Conservation (phyloP, 257 asterid species). For the Phtheirospermum japonicum region DNA sequence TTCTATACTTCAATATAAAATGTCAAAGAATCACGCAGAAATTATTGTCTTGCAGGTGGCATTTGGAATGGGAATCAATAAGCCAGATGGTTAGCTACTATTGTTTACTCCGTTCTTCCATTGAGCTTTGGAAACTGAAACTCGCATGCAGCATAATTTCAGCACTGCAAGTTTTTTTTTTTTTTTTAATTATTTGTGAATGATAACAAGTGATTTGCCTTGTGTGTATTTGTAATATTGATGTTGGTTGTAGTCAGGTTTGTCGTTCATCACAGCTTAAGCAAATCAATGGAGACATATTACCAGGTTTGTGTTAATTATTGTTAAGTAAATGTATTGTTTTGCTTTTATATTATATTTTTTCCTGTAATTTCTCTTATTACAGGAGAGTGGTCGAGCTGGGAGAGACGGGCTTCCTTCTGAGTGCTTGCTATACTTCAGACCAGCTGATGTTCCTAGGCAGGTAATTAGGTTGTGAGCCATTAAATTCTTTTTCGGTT, state of each 20-base stretch:
- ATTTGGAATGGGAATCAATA: slow-evolving; percentile 99
- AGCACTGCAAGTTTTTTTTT: slow-evolving; percentile 20
- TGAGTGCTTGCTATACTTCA: slow-evolving; percentile 84
- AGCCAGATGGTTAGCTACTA: slow-evolving; percentile 86
- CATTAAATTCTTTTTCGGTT: slow-evolving; percentile 13
- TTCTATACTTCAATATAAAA: slow-evolving; percentile 11
- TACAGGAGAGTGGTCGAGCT: slow-evolving; percentile 98
- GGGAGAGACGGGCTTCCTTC: slow-evolving; percentile 99
- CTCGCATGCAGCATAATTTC: slow-evolving; percentile 13
- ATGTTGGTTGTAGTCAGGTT: slow-evolving; percentile 80
- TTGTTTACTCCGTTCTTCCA: slow-evolving; percentile 15
- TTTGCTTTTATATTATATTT: slow-evolving; percentile 32
- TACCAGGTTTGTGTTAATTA: slow-evolving; percentile 66
- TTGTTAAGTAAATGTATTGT: slow-evolving; percentile 15
- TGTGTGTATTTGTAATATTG: slow-evolving; percentile 26
- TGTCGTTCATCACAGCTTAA: slow-evolving; percentile 93
- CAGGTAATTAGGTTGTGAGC: slow-evolving; percentile 52
- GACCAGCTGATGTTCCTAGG: slow-evolving; percentile 94
- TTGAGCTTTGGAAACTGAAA: not conserved
- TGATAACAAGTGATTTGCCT: slow-evolving; percentile 7
- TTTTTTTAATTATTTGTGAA: slow-evolving; percentile 14
- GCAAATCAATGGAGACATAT: slow-evolving; percentile 99
- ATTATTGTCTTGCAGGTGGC: slow-evolving; percentile 67
- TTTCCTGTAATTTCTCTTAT: slow-evolving; percentile 30
- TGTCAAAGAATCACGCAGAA: slow-evolving; percentile 12